These are phyloP conservation scores for Margaritispora aquatica DNA, from an alignment of 495 filamentous ascomycete genomes.

Conservation along the genomic window DNA sequence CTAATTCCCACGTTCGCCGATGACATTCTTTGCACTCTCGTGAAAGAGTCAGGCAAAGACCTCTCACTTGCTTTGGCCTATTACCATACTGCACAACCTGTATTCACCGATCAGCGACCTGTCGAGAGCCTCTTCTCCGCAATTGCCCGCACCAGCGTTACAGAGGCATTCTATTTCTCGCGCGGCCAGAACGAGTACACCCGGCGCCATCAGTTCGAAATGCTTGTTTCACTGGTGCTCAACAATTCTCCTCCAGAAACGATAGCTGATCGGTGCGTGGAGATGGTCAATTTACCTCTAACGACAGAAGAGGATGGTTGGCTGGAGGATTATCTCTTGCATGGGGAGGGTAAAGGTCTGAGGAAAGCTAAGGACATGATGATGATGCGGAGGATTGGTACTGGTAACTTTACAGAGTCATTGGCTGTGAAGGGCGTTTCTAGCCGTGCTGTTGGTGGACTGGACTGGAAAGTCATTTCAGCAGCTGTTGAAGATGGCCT, in stretches of 20 bases:
- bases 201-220: slow-evolving; percentile 56
- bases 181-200: slow-evolving; percentile 53
- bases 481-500: slow-evolving; percentile 20
- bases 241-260: slow-evolving; percentile 36
- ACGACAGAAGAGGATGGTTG: slow-evolving; percentile 62
- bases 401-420: slow-evolving; percentile 36
- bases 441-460: slow-evolving; percentile 10
- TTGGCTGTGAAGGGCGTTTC: slow-evolving; percentile 14
- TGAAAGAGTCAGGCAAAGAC: slow-evolving; percentile 53
- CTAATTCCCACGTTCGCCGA: slow-evolving; percentile 74
- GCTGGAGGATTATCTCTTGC: slow-evolving; percentile 58
- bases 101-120: slow-evolving; percentile 51
- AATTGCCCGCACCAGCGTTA: slow-evolving; percentile 57
- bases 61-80: slow-evolving; percentile 66
- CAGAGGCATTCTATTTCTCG: slow-evolving; percentile 69
- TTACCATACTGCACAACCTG: slow-evolving; percentile 63
- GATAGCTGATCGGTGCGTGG: slow-evolving; percentile 50
- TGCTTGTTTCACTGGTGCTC: slow-evolving; percentile 59
- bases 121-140: slow-evolving; percentile 59
- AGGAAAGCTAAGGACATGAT: slow-evolving; percentile 61
- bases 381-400: slow-evolving; percentile 59
- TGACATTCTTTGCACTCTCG: slow-evolving; percentile 68
- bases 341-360: slow-evolving; percentile 53
- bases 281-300: slow-evolving; percentile 66
- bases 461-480: slow-evolving; percentile 18